A percentile compares a stretch with the other conserved stretches of the same genome.
phyloP scores from a whole-genome alignment of 805 yeast species.

The Candida maltosa region DNA sequence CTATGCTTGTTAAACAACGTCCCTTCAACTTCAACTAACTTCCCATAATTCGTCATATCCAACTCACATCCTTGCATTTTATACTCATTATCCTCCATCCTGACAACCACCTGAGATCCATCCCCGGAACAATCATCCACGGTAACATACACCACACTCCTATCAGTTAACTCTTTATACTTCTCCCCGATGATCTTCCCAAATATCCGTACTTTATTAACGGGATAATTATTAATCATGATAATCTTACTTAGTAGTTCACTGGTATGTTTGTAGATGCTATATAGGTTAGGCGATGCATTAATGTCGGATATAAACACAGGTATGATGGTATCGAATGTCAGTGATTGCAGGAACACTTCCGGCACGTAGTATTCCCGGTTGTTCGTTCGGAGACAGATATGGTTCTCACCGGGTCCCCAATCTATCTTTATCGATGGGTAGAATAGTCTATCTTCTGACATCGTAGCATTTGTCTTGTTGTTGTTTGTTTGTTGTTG shows the following conservation, averaged over 20 bases:
- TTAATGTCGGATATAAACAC: constrained; percentile 29
- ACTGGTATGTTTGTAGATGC: constrained; percentile 18
- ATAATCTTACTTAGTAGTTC: constrained; percentile 9
- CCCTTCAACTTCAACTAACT: constrained; percentile 23
- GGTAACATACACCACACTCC: constrained; percentile 15
- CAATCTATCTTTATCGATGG: constrained; percentile 17
- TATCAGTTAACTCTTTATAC: constrained; percentile 10
- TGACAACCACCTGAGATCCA: constrained; percentile 23
- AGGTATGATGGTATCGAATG: constrained; percentile 17
- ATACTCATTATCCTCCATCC: constrained; percentile 12
- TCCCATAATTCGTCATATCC: constrained; percentile 17
- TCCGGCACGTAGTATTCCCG: constrained; percentile 29
- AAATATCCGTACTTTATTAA: constrained; percentile 17
- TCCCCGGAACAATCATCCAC: constrained; percentile 35
- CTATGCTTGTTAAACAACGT: too few relatives aligned
- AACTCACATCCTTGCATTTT: constrained; percentile 12
- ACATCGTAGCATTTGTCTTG: too few relatives aligned
- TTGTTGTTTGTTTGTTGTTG: neutral
- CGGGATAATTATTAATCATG: constrained; percentile 33
- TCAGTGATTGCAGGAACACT: constrained; percentile 30
- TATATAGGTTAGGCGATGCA: constrained; percentile 6
- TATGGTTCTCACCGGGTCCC: constrained; percentile 33
- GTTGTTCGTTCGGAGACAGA: constrained; percentile 23
- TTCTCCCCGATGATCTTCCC: constrained; percentile 28
- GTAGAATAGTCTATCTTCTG: constrained; percentile 1